phyloP scores from a whole-genome alignment of 2,329 filamentous ascomycete genomes.

The Epichloe sp. region DNA sequence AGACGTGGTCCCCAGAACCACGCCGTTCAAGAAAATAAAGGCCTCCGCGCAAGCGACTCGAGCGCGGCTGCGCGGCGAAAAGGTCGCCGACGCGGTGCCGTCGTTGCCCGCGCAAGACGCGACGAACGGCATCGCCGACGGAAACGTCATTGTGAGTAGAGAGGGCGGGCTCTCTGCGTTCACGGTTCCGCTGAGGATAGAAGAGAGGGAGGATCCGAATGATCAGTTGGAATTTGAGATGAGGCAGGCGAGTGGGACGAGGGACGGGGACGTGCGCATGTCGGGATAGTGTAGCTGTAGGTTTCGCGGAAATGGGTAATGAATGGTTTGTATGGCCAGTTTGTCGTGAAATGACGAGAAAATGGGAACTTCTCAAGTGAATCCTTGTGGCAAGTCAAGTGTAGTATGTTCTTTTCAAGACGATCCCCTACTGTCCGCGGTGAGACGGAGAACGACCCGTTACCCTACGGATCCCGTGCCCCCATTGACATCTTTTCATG shows the following conservation, averaged over 20 bases:
- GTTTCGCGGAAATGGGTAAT: neutral
- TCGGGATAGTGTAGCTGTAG: constrained; percentile 25
- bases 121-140: constrained; percentile 10
- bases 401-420: neutral
- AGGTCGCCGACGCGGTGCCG: constrained; percentile 12
- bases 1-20: constrained; percentile 80
- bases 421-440: too few relatives aligned
- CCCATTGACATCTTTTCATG: too few relatives aligned
- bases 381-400: too few relatives aligned
- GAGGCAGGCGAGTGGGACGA: constrained; percentile 27
- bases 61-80: constrained; percentile 28
- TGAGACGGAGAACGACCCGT: too few relatives aligned
- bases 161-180: constrained; percentile 8
- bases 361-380: too few relatives aligned
- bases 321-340: too few relatives aligned
- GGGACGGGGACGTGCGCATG: constrained; percentile 47
- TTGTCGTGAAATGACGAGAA: too few relatives aligned
- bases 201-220: constrained; percentile 29
- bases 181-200: constrained; percentile 11
- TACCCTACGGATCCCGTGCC: too few relatives aligned
- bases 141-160: constrained; percentile 17
- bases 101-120: constrained; percentile 4
- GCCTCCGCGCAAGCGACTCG: constrained; percentile 40
- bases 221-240: constrained; percentile 44
- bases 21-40: constrained; percentile 68